Percentiles rank a stretch among this genome's conserved stretches.
Evolutionary conservation across 257 asterid species (phyloP).

Genomic region (Capsicum chinense): DNA sequence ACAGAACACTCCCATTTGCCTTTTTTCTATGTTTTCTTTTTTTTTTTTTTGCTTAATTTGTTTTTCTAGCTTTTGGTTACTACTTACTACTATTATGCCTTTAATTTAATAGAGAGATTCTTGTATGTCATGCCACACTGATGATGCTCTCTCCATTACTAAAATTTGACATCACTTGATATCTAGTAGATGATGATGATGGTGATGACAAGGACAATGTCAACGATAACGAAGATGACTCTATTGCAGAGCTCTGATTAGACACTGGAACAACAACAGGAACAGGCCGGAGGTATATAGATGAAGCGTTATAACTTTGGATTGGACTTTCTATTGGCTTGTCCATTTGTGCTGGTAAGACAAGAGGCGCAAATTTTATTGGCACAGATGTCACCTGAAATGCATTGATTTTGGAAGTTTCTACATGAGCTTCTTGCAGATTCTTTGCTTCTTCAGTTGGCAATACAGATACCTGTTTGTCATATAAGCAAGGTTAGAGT

Average conservation of each 20-base stretch:
- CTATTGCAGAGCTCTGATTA: slow-evolving; percentile 24
- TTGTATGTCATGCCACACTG: slow-evolving; percentile 30
- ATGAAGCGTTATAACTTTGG: neutral
- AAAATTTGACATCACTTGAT: slow-evolving; percentile 31
- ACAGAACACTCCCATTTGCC: neutral
- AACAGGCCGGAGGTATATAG: slow-evolving; percentile 4
- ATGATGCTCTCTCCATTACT: slow-evolving; percentile 31
- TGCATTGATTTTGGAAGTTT: slow-evolving; percentile 33
- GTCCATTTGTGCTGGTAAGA: neutral
- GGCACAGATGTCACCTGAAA: slow-evolving; percentile 26
- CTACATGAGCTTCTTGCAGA: slow-evolving; percentile 43
- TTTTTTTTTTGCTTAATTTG: neutral
- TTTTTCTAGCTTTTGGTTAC: no score
- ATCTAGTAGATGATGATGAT: slow-evolving; percentile 20
- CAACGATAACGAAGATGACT: slow-evolving; percentile 31
- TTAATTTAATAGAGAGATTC: neutral
- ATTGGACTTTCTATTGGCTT: slow-evolving; percentile 23
- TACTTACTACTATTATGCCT: neutral
- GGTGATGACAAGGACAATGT: slow-evolving; percentile 30
- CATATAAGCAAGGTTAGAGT: neutral
- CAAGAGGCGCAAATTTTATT: neutral
- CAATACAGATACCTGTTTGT: slow-evolving; percentile 61
- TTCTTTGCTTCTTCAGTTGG: slow-evolving; percentile 52
- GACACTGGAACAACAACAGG: slow-evolving; percentile 10
- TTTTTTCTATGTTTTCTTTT: neutral